Conservation (phyloP, 352 stramenopile genomes). For the Pythium brachiatum region DNA sequence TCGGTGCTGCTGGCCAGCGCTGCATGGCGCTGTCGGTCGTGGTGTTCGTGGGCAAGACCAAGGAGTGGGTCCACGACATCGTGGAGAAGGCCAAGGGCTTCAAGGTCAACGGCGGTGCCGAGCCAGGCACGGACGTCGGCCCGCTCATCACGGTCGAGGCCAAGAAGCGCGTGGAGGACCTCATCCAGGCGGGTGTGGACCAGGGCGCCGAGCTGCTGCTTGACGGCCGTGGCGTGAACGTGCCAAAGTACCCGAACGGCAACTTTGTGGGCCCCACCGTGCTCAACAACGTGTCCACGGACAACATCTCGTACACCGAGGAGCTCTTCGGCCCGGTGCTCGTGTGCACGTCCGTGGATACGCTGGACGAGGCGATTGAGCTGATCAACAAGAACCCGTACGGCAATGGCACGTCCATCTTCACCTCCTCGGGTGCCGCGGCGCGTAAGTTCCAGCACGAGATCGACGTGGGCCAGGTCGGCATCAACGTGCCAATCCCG, state of each 20-base stretch:
- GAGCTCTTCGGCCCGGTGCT: slow-evolving; percentile 99
- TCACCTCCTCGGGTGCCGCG: slow-evolving; percentile 91
- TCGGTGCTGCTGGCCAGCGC: slow-evolving; percentile 96
- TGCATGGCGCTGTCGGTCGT: slow-evolving; percentile 97
- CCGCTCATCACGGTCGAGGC: slow-evolving; percentile 90
- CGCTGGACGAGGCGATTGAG: slow-evolving; percentile 94
- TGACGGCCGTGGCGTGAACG: slow-evolving; percentile 89
- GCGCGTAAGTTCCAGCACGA: slow-evolving; percentile 97
- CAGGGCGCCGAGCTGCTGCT: slow-evolving; percentile 89
- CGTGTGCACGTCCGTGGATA: slow-evolving; percentile 88
- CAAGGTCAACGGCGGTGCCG: slow-evolving; percentile 88
- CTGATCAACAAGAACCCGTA: slow-evolving; percentile 96
- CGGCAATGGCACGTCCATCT: slow-evolving; percentile 97
- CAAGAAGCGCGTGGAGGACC: slow-evolving; percentile 83
- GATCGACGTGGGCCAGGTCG: slow-evolving; percentile 95
- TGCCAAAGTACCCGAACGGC: slow-evolving; percentile 91
- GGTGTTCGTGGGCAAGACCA: slow-evolving; percentile 93
- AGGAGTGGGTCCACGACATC: slow-evolving; percentile 93
- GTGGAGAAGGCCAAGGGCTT: slow-evolving; percentile 88
- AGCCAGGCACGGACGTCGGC: slow-evolving; percentile 70
- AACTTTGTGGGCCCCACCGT: slow-evolving; percentile 97
- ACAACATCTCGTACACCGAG: slow-evolving; percentile 92
- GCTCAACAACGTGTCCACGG: slow-evolving; percentile 72
- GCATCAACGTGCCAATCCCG: slow-evolving; percentile 96
- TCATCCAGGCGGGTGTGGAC: slow-evolving; percentile 90